phyloP scores from a whole-genome alignment of 106 monocot genomes.

The Triglochin maritima region DNA sequence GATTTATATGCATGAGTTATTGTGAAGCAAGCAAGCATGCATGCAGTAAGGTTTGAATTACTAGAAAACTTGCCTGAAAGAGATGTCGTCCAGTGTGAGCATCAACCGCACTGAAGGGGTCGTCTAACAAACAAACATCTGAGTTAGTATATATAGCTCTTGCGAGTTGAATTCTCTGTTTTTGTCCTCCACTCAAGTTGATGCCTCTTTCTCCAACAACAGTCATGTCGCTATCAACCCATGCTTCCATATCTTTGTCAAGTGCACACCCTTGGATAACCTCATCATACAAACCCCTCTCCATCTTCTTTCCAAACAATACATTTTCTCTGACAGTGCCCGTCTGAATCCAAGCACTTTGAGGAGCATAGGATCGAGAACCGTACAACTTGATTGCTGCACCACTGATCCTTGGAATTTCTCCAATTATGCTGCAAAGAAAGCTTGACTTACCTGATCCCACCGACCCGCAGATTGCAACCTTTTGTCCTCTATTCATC shows the following conservation, averaged over 20 bases:
- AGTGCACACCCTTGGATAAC: constrained; percentile 64
- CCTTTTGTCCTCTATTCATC: constrained; percentile 49
- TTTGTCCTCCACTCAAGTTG: constrained; percentile 86
- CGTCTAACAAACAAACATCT: constrained; percentile 68
- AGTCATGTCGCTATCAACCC: constrained; percentile 51
- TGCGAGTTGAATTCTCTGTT: constrained; percentile 91
- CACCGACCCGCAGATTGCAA: constrained; percentile 69
- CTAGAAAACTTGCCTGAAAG: constrained; percentile 57
- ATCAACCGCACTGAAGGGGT: constrained; percentile 96
- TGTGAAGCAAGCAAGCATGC: too few relatives aligned
- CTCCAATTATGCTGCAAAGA: constrained; percentile 54
- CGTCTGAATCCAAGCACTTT: constrained; percentile 75
- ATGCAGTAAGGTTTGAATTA: too few relatives aligned
- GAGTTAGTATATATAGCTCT: constrained; percentile 62
- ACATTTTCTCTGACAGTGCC: constrained; percentile 66
- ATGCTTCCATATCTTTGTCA: constrained; percentile 50
- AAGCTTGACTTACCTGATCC: constrained; percentile 79
- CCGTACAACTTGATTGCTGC: constrained; percentile 29
- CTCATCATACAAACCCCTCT: constrained; percentile 30
- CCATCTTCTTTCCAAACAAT: constrained; percentile 71
- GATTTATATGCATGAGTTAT: too few relatives aligned
- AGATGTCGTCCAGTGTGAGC: constrained; percentile 77
- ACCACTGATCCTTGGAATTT: constrained; percentile 44
- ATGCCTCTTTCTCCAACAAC: constrained; percentile 68
- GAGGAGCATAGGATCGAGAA: constrained; percentile 66